These are phyloP conservation scores for Solanum rostratum DNA, from an alignment of 257 asterid genomes.

Conservation along the genomic window DNA sequence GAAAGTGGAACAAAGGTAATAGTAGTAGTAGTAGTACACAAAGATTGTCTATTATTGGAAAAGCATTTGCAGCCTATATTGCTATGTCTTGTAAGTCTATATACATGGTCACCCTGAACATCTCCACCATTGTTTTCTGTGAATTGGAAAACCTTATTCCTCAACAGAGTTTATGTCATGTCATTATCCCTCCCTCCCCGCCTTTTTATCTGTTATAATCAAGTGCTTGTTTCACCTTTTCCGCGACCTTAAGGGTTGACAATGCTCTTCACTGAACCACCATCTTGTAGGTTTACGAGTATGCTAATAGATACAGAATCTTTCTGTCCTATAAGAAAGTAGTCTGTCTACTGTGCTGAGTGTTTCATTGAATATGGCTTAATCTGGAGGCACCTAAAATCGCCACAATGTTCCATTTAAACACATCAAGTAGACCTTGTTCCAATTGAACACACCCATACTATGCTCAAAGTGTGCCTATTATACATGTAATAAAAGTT, in stretches of 20 bases:
- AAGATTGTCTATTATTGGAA: background rate
- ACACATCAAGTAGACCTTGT: background rate
- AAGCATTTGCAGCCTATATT: background rate
- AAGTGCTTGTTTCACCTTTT: background rate
- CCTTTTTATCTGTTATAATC: no score
- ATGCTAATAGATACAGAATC: background rate
- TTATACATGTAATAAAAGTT: background rate
- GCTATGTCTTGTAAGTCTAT: no score
- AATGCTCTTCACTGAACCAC: background rate
- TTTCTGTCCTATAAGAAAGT: background rate
- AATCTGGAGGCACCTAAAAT: background rate
- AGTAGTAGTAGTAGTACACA: background rate
- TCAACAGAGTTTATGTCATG: no score
- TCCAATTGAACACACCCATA: background rate
- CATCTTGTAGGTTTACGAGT: background rate
- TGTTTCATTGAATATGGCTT: background rate
- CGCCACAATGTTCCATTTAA: background rate
- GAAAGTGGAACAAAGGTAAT: background rate
- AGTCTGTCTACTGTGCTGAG: background rate
- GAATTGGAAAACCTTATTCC: no score
- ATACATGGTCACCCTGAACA: no score
- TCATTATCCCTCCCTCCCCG: no score
- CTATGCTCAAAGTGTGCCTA: background rate
- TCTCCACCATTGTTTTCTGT: no score
- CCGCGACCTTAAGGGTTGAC: background rate